Evolutionary conservation across 1,284 basidiomycete species (phyloP).

Genomic region (Leccinum angustisporum): DNA sequence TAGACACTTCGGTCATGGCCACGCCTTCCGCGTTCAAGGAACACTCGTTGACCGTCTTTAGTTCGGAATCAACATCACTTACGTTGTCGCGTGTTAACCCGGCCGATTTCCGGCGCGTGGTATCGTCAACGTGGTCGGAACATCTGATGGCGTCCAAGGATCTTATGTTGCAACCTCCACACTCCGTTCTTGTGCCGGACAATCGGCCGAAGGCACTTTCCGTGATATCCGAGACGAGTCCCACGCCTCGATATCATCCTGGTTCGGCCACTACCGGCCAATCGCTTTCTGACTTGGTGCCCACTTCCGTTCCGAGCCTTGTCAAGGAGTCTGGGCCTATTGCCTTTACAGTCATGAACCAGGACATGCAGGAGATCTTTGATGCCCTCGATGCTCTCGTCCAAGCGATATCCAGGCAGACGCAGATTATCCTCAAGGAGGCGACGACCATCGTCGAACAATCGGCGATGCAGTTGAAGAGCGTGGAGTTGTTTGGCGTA

Average conservation of each 20-base stretch:
- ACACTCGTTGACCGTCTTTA: constrained; percentile 54
- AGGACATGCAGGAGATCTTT: constrained; percentile 57
- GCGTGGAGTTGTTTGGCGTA: constrained; percentile 20
- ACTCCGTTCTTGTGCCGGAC: constrained; percentile 28
- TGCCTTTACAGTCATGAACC: constrained; percentile 41
- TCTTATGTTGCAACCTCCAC: constrained; percentile 39
- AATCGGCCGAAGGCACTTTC: constrained; percentile 33
- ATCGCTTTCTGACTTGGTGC: constrained; percentile 34
- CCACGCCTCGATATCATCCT: constrained; percentile 7
- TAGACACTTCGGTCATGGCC: constrained; percentile 30
- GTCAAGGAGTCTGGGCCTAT: constrained; percentile 49
- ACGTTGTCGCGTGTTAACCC: constrained; percentile 20
- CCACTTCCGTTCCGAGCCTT: constrained; percentile 34
- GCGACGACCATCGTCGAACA: constrained; percentile 46
- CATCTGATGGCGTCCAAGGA: constrained; percentile 38
- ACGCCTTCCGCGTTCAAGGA: constrained; percentile 53
- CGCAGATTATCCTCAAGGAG: constrained; percentile 37
- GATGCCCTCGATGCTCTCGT: constrained; percentile 62
- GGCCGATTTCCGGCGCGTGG: constrained; percentile 22
- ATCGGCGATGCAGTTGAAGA: constrained; percentile 41
- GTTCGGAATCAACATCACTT: constrained; percentile 30
- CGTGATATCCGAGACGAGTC: constrained; percentile 24
- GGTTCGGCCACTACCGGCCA: constrained; percentile 13
- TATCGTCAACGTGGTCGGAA: constrained; percentile 34
- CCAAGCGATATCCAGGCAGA: constrained; percentile 45